Evolutionary conservation across 2,329 filamentous ascomycete genomes (phyloP).

Genomic region (Escovopsis sp.): DNA sequence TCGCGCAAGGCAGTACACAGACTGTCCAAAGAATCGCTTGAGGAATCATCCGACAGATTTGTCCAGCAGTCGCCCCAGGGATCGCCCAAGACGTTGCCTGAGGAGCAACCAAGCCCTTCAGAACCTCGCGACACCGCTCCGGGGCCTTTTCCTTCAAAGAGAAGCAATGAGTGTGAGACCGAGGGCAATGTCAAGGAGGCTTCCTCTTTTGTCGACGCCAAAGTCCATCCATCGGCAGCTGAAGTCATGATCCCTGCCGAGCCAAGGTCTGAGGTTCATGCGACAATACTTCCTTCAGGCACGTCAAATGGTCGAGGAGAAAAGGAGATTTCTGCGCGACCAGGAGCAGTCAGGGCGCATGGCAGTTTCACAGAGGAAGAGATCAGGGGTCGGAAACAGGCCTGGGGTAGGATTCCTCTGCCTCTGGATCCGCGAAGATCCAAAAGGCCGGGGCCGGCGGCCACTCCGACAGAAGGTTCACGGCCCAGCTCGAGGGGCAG

Average conservation of each 20-base stretch:
- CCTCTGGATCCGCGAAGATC: constrained; percentile 13
- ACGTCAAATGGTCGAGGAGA: constrained; percentile 1
- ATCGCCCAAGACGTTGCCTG: too few relatives aligned
- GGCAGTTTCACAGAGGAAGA: constrained; percentile 16
- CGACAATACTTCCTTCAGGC: not conserved
- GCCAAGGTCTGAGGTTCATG: too few relatives aligned
- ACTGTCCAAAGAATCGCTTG: too few relatives aligned
- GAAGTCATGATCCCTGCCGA: too few relatives aligned
- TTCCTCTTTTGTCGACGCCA: too few relatives aligned
- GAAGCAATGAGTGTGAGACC: too few relatives aligned
- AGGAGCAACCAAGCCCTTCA: not conserved
- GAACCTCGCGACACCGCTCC: not conserved
- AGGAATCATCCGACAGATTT: too few relatives aligned
- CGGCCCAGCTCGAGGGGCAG: too few relatives aligned
- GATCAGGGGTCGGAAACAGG: constrained; percentile 16
- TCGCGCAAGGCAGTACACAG: not conserved
- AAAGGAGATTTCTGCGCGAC: not conserved
- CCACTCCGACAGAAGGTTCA: not conserved
- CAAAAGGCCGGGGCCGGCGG: constrained; percentile 3
- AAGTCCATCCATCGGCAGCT: too few relatives aligned
- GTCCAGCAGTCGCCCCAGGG: too few relatives aligned
- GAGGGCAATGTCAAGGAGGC: too few relatives aligned
- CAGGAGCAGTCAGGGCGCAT: not conserved
- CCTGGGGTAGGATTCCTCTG: constrained; percentile 20
- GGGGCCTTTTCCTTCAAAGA: too few relatives aligned